Evolutionary conservation across 2,329 filamentous ascomycete species (phyloP).

Genomic region (Lasiodiplodia gonubiensis): DNA sequence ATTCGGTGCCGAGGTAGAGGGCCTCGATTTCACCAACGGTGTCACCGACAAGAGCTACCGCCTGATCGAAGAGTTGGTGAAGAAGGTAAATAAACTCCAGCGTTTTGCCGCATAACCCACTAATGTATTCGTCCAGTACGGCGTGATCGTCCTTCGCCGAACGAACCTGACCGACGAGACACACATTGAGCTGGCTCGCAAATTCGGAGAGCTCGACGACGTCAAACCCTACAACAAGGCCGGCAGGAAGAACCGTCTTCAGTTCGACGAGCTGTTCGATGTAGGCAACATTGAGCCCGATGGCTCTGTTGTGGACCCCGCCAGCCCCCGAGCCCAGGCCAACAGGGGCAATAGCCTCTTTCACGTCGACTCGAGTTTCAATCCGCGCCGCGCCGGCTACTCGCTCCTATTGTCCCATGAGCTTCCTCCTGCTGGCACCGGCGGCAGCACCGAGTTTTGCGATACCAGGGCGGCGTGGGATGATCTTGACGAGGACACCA

Average conservation of each 20-base stretch:
- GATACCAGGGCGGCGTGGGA: constrained; percentile 38
- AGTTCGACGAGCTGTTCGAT: constrained; percentile 61
- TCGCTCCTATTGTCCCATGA: constrained; percentile 35
- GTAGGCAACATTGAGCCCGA: constrained; percentile 61
- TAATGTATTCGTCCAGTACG: constrained; percentile 50
- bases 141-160: constrained; percentile 58
- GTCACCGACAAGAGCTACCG: background rate
- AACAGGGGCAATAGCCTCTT: constrained; percentile 46
- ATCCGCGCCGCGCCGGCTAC: constrained; percentile 38
- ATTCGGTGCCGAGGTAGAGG: background rate
- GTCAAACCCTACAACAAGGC: constrained; percentile 56
- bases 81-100: background rate
- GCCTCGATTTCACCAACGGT: background rate
- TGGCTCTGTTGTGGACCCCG: constrained; percentile 49
- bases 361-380: constrained; percentile 40
- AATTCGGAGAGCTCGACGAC: constrained; percentile 63
- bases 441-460: constrained; percentile 38
- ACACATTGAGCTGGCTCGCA: constrained; percentile 59
- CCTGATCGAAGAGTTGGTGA: background rate
- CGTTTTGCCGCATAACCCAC: background rate
- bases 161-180: constrained; percentile 57
- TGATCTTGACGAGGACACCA: constrained; percentile 38
- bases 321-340: constrained; percentile 48
- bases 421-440: constrained; percentile 36
- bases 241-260: constrained; percentile 55